Evolutionary conservation across 2,329 filamentous ascomycete genomes (phyloP).

Genomic region (Penicillium palitans): DNA sequence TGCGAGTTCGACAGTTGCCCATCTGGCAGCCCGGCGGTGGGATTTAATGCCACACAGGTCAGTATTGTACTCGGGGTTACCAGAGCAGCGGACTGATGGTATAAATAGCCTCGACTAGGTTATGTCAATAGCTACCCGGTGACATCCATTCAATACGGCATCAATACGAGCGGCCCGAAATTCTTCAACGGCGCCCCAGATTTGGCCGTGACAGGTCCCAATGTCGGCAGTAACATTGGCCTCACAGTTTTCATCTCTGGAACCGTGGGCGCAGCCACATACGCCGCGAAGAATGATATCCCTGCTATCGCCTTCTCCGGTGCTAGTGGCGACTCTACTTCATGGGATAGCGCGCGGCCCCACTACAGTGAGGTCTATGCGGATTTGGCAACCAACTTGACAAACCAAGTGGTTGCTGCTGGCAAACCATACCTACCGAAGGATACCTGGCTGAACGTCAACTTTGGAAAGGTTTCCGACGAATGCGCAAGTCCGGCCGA

Average conservation of each 20-base stretch:
- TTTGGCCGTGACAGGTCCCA: slow-evolving; percentile 66
- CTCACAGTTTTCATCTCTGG: slow-evolving; percentile 61
- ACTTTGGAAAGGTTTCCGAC: slow-evolving; percentile 57
- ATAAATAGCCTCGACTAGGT: slow-evolving; percentile 56
- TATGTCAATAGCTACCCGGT: slow-evolving; percentile 72
- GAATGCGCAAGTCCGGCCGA: slow-evolving; percentile 54
- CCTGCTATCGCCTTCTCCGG: slow-evolving; percentile 71
- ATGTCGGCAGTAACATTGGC: slow-evolving; percentile 61
- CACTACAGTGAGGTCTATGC: slow-evolving; percentile 62
- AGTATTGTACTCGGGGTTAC: background rate
- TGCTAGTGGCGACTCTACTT: slow-evolving; percentile 49
- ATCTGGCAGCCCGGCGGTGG: slow-evolving; percentile 55
- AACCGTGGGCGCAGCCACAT: slow-evolving; percentile 65
- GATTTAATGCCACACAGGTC: slow-evolving; percentile 55
- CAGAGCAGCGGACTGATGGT: background rate
- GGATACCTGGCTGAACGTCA: slow-evolving; percentile 66
- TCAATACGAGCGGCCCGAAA: slow-evolving; percentile 56
- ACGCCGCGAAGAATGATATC: slow-evolving; percentile 57
- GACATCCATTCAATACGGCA: slow-evolving; percentile 64
- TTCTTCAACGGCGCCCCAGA: slow-evolving; percentile 59
- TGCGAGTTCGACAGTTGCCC: slow-evolving; percentile 66
- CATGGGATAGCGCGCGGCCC: slow-evolving; percentile 54
- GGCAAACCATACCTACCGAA: slow-evolving; percentile 64
- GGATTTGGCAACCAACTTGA: slow-evolving; percentile 60
- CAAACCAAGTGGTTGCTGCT: slow-evolving; percentile 54